phyloP scores from a whole-genome alignment of 768 basidiomycete genomes.

The Paxillus rubicundulus region DNA sequence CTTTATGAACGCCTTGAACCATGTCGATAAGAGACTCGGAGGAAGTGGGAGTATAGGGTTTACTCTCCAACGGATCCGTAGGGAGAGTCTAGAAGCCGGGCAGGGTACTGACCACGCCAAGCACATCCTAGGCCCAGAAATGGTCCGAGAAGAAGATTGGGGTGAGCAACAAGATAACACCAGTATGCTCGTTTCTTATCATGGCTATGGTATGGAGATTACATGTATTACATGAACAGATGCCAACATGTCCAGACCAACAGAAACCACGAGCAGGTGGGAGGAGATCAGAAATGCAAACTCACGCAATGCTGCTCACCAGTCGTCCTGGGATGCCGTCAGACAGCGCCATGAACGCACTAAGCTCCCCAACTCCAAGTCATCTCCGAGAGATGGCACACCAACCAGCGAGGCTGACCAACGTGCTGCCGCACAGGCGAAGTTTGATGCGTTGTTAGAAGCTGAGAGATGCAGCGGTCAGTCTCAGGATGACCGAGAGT shows the following conservation, averaged over 20 bases:
- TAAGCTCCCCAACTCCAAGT: conserved; percentile 13
- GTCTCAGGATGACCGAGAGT: conserved; percentile 17
- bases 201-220: not conserved
- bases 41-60: conserved; percentile 29
- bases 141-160: conserved; percentile 18
- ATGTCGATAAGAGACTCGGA: conserved; percentile 31
- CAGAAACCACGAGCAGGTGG: conserved; percentile 46
- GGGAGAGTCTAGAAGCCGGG: conserved; percentile 12
- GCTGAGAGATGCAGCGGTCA: conserved; percentile 45
- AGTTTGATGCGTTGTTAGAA: conserved; percentile 59
- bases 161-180: conserved; percentile 5
- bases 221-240: conserved; percentile 4
- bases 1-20: conserved; percentile 30
- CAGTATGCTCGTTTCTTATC: conserved; percentile 12
- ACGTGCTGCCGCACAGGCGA: conserved; percentile 48
- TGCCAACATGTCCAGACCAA: conserved; percentile 5
- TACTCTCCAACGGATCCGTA: conserved; percentile 23
- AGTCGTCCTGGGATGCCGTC: conserved; percentile 67
- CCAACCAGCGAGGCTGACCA: conserved; percentile 25
- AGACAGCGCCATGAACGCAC: conserved; percentile 54
- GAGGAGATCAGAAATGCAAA: conserved; percentile 64
- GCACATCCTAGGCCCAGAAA: conserved; percentile 5
- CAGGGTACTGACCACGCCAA: conserved; percentile 1
- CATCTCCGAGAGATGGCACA: conserved; percentile 5
- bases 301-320: conserved; percentile 34